Evolutionary conservation across 805 yeast genomes (phyloP).

Genomic region (Kuraishia capsulata): DNA sequence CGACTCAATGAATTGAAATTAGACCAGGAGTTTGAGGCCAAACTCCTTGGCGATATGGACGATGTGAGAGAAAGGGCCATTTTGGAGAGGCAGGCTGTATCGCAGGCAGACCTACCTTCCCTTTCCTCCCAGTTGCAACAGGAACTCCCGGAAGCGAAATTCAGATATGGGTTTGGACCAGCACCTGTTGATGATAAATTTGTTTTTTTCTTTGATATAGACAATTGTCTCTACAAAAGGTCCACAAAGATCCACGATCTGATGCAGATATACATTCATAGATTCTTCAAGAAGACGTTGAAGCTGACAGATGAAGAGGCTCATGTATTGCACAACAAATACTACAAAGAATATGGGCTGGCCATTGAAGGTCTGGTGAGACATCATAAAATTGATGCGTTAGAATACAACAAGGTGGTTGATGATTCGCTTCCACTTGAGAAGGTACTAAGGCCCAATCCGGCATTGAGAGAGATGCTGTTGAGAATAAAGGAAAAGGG

Average conservation of each 20-base stretch:
- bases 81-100: background rate
- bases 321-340: conserved; percentile 53
- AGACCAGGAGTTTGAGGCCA: background rate
- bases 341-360: conserved; percentile 82
- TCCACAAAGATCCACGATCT: conserved; percentile 71
- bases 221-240: conserved; percentile 78
- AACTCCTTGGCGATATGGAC: background rate
- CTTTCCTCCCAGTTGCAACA: background rate
- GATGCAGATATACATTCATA: conserved; percentile 81
- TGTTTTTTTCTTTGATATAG: conserved; percentile 82
- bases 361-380: conserved; percentile 85
- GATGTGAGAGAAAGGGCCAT: background rate
- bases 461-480: conserved; percentile 42
- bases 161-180: conserved; percentile 19
- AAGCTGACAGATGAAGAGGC: conserved; percentile 67
- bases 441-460: conserved; percentile 59
- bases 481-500: conserved; percentile 25
- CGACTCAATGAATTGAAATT: background rate
- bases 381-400: conserved; percentile 67
- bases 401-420: conserved; percentile 80
- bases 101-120: conserved; percentile 2
- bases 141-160: conserved; percentile 15
- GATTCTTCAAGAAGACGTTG: conserved; percentile 64
- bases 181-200: conserved; percentile 15
- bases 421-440: conserved; percentile 91